Evolutionary conservation across 768 basidiomycete species (phyloP).

Genomic region (Dioszegia hungarica): DNA sequence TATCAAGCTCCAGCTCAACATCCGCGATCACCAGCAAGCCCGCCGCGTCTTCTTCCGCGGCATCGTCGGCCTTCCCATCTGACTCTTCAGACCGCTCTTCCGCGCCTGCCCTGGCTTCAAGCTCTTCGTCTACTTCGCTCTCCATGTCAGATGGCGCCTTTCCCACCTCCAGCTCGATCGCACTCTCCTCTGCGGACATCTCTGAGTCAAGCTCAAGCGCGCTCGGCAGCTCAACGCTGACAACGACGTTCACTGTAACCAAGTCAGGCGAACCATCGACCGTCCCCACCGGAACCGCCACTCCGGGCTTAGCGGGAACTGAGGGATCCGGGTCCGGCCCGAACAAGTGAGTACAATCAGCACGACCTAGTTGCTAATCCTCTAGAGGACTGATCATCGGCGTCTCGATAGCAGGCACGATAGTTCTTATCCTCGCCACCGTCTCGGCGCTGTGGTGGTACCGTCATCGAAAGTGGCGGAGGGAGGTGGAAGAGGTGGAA

Average conservation of each 20-base stretch:
- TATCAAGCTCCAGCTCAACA: neutral
- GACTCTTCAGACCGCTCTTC: too few relatives aligned
- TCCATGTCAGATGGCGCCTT: too few relatives aligned
- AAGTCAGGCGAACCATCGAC: neutral
- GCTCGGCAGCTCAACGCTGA: too few relatives aligned
- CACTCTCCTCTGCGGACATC: neutral
- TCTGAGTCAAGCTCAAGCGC: neutral
- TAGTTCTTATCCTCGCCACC: conserved; percentile 17
- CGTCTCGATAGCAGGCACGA: conserved; percentile 26
- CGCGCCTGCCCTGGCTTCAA: too few relatives aligned
- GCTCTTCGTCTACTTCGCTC: too few relatives aligned
- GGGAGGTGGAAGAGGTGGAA: neutral
- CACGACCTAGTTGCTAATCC: too few relatives aligned
- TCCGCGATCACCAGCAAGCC: neutral
- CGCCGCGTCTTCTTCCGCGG: too few relatives aligned
- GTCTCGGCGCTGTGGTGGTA: conserved; percentile 18
- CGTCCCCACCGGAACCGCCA: neutral
- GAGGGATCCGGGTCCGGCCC: neutral
- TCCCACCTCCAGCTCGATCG: too few relatives aligned
- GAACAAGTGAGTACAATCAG: neutral
- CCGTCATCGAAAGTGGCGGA: conserved; percentile 13
- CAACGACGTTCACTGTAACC: neutral
- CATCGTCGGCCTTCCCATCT: too few relatives aligned
- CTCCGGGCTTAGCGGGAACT: neutral
- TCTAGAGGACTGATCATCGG: too few relatives aligned